Base-by-base conservation (phyloP, 768 basidiomycete genomes). In the Lepiota venenata region DNA sequence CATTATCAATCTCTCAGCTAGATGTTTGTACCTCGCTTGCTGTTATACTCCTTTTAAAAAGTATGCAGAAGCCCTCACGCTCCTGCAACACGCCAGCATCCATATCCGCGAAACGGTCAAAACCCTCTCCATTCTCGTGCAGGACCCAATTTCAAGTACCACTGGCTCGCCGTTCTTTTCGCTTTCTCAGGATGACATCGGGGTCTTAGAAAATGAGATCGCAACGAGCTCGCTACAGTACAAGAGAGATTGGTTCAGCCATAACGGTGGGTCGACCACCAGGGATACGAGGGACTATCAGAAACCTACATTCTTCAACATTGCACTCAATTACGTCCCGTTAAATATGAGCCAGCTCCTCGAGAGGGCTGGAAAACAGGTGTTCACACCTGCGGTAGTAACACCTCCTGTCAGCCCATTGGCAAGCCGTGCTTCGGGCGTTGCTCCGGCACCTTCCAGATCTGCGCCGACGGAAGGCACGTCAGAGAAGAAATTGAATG, bases 221-320 rank as follows among this genome's bases (percentile, higher is more conserved):
- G 60, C 72, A 2, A 61, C 69, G 1, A 80, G 84, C 53, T 74
- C 75, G 41, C 60, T 74, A 6, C 69, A 71, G 10, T 75, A 81
- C 69, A 91, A 91, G 64, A 81, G 78, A 35, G 85, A 85, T 42
- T 93, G 91, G 91, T 88, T 89, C 61, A 76, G 82, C 1, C 79
- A 78, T 65, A 91, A 91, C 61, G 90, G 91, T 2, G 91, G 91
- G 2, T 71, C 75, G 5, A 61, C 71, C 32, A 67, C 73, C 11
- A 65, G 66, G 0, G 75, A 79, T 45, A 64, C 74, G 46, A 75
- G 78, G 61, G 68, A 74, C 37, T 74, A 85, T 63, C 85, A 87
- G 73, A 96, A 96, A 65, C 91, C 92, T 14, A 63, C 93, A 38
- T 97, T 98, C 75, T 97, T 95, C 70, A 91, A 97, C 66, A 88